Evolutionary conservation across 2,329 filamentous ascomycete species (phyloP), one percentile per base, ranked within the genome.

Genomic region (Huntiella omanensis): DNA sequence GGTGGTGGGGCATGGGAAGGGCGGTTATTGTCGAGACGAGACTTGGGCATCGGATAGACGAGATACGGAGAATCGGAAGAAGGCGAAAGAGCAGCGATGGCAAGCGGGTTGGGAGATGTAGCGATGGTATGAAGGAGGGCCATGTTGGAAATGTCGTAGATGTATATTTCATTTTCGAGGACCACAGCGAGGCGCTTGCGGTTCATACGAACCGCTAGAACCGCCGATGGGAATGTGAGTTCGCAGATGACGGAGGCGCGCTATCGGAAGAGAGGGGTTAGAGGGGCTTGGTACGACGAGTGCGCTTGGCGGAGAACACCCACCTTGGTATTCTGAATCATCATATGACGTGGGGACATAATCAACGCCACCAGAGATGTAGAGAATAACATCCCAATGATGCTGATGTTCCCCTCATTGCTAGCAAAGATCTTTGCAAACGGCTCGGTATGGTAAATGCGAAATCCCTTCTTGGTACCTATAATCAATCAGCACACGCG

Each of bases 101-200:
- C 86, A 52, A 77, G 78, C 1, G 87, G 84, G 56, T 98, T 98
- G 5, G 91, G 84, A 3, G 88, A 95, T 4, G 88, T 96, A 49
- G 86, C 77, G 53, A 96, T 93, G 4, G 85, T 93, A 61, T 86
- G 82, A 36, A 96, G 70, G 49, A 96, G 75, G 56, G 83, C 88
- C 88, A 98, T 96, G 59, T 95, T 96, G 63, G 87, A 86, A 53
- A 98, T 96, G 61, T 98, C 91, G 66, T 98, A 98, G 42, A 98
- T 73, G 63, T 96, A 98, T 52, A 96, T 93, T 59, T 94, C 83
- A 55, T 94, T 86, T 60, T 98, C 91, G 48, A 96, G 71, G 11
- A 96, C 80, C 32, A 98, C 87, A 10, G 91, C 85, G 19, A 98
- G 72, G 34, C 91, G 79, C 62, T 95, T 96, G 54, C 91, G 75